phyloP scores from a whole-genome alignment of 169 alveolate species.

The Eimeria necatrix region DNA sequence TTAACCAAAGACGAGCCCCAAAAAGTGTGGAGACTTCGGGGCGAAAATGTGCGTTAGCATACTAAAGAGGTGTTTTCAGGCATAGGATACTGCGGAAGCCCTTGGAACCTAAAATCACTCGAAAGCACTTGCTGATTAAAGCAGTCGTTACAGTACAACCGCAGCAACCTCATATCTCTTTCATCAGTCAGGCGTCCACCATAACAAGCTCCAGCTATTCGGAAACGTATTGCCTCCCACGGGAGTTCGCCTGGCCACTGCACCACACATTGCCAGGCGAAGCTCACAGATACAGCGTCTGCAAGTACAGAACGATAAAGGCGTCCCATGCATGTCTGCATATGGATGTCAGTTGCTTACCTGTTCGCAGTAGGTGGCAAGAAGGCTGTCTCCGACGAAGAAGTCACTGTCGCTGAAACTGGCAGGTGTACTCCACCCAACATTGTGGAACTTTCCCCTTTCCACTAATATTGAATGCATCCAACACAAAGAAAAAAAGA shows the following conservation, averaged over 20 bases:
- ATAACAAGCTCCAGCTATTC: conserved; percentile 96
- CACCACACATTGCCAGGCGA: conserved; percentile 13
- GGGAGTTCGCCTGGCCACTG: conserved; percentile 90
- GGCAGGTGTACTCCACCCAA: conserved; percentile 98
- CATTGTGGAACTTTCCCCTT: conserved; percentile 97
- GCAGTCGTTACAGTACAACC: conserved; percentile 91
- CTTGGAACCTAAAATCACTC: conserved; percentile 82
- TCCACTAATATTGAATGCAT: conserved; percentile 98
- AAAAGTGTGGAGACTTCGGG: no score
- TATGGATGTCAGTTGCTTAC: conserved; percentile 28
- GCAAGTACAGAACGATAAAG: no score
- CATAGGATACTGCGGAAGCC: conserved; percentile 84
- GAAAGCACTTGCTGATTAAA: conserved; percentile 90
- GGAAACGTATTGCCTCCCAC: conserved; percentile 96
- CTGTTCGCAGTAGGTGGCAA: conserved; percentile 94
- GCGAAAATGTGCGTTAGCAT: not conserved
- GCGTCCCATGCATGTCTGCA: not conserved
- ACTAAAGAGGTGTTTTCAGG: conserved; percentile 89
- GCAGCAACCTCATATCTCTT: conserved; percentile 93
- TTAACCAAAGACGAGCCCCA: no score
- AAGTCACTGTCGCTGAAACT: conserved; percentile 99
- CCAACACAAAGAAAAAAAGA: conserved; percentile 97
- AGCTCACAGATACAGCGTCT: not conserved
- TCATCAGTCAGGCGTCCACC: conserved; percentile 98
- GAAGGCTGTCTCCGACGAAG: conserved; percentile 95